Evolutionary conservation across 2,329 filamentous ascomycete species (phyloP).

Genomic region (Fusarium avenaceum): DNA sequence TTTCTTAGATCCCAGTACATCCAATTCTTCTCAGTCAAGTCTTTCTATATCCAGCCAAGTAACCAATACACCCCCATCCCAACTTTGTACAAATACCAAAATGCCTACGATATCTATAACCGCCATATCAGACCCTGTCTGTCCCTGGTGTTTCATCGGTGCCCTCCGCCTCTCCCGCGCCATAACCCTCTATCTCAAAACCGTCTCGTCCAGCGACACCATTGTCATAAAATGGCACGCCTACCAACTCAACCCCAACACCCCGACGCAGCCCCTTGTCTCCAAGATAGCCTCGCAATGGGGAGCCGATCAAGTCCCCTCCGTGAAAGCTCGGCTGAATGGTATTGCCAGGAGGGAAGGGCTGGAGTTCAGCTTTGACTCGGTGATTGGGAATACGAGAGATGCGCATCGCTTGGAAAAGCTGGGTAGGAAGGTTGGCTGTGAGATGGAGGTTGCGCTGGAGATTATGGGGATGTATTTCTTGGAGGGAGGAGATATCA

Average conservation of each 20-base stretch:
- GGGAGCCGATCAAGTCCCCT: slow-evolving; percentile 70
- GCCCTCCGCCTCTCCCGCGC: slow-evolving; percentile 80
- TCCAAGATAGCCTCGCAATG: slow-evolving; percentile 74
- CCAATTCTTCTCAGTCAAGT: background rate
- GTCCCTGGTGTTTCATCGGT: slow-evolving; percentile 85
- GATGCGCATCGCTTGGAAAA: slow-evolving; percentile 73
- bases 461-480: slow-evolving; percentile 76
- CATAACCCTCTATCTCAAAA: slow-evolving; percentile 74
- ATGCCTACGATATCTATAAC: slow-evolving; percentile 85
- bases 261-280: slow-evolving; percentile 61
- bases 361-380: slow-evolving; percentile 77
- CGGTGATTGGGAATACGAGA: slow-evolving; percentile 59
- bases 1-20: background rate
- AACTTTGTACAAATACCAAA: slow-evolving; percentile 12
- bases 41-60: background rate
- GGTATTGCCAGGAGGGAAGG: slow-evolving; percentile 73
- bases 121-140: slow-evolving; percentile 85
- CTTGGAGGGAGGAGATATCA: slow-evolving; percentile 74
- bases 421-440: slow-evolving; percentile 65
- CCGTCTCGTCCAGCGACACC: slow-evolving; percentile 73
- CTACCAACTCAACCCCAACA: slow-evolving; percentile 82
- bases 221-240: slow-evolving; percentile 82
- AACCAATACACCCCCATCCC: background rate
- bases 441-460: slow-evolving; percentile 72
- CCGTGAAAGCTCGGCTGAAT: slow-evolving; percentile 70